Conservation (phyloP, 345 rosid species). For the Gossypium raimondii region DNA sequence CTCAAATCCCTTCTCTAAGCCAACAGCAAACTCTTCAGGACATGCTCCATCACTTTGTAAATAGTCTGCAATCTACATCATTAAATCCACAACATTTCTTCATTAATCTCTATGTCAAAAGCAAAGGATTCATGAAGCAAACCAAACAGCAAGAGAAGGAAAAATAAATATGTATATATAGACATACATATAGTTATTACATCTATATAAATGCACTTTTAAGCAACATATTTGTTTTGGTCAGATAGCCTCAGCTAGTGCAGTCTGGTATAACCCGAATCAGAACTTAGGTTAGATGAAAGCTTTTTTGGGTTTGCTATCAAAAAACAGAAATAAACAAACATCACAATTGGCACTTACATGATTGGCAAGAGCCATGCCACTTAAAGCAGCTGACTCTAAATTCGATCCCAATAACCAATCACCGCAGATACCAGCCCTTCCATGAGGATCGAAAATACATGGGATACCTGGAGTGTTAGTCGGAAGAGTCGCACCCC, state of each 20-base stretch:
- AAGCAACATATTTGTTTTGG: not conserved
- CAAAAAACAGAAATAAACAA: not conserved
- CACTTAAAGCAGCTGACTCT: constrained; percentile 87
- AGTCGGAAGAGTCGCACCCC: constrained; percentile 94
- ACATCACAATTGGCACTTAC: constrained; percentile 33
- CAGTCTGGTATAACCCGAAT: not conserved
- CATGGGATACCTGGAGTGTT: constrained; percentile 68
- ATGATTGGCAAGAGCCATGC: constrained; percentile 75
- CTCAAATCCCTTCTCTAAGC: constrained; percentile 52
- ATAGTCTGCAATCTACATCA: constrained; percentile 63
- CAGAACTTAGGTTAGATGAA: not conserved
- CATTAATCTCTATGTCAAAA: not conserved
- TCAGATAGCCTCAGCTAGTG: not conserved
- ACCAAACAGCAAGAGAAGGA: not conserved
- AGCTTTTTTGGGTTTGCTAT: not conserved
- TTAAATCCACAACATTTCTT: not conserved
- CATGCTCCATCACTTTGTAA: constrained; percentile 42
- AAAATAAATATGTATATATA: not conserved
- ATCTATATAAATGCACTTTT: not conserved
- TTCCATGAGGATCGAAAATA: constrained; percentile 80
- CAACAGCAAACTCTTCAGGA: constrained; percentile 61
- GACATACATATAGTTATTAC: not conserved
- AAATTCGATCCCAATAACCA: constrained; percentile 84
- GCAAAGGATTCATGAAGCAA: not conserved
- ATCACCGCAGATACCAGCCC: constrained; percentile 93